Conservation (phyloP, 306 rosid species). For the Biancaea sappan region DNA sequence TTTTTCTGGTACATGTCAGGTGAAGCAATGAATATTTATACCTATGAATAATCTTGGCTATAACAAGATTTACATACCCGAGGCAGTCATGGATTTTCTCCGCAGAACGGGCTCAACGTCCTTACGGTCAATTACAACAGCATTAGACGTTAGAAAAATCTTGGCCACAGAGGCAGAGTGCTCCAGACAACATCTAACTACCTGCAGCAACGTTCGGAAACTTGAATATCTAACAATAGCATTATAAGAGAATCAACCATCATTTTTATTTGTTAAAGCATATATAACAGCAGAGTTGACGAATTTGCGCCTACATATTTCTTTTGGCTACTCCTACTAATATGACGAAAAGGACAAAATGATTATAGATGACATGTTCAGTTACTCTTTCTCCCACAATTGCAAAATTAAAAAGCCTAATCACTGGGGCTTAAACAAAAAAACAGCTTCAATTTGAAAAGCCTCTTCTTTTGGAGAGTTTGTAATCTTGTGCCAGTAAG, state of each 20-base stretch:
- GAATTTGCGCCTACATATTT: background rate
- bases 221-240: background rate
- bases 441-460: background rate
- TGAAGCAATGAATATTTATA: background rate
- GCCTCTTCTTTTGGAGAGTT: background rate
- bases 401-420: constrained; percentile 4
- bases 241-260: background rate
- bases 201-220: constrained; percentile 51
- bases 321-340: background rate
- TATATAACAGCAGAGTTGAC: background rate
- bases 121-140: constrained; percentile 73
- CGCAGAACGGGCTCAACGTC: constrained; percentile 44
- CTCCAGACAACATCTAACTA: constrained; percentile 91
- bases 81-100: constrained; percentile 45
- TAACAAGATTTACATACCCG: constrained; percentile 41
- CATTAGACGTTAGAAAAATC: constrained; percentile 74
- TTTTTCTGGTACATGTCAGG: background rate
- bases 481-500: background rate
- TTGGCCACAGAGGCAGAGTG: constrained; percentile 90
- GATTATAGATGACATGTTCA: background rate
- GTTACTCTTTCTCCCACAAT: background rate
- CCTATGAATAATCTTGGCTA: constrained; percentile 2
- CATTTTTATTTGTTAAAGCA: background rate
- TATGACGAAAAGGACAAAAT: background rate
- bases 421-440: constrained; percentile 10